Base-by-base conservation (phyloP, 257 asterid genomes). In the Lycium ferocissimum region DNA sequence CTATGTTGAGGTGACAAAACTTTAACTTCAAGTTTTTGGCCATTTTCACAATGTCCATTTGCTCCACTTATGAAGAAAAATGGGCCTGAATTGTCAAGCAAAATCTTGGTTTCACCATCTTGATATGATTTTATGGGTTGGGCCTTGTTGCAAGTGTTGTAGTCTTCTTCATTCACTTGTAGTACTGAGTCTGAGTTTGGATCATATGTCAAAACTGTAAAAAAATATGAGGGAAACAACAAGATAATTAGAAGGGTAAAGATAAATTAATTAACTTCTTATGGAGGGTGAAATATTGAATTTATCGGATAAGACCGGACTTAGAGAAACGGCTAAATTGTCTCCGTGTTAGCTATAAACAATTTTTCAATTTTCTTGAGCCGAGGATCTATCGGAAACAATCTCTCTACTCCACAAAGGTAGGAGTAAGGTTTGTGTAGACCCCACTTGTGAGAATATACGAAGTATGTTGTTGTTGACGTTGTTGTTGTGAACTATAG, bases 51-150 rank as follows among this genome's bases (percentile, higher is more conserved):
- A 78, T 92, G 95, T 3, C 90, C 97, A 4, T 90, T 81, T 10
- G 90, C 93, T 2, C 97, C 98, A 87, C 98, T 93, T 33, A 95
- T 89, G 89, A 92, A 93, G 89, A 72, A 95, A 56, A 87, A 90
- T 1, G 88, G 83, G 1, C 97, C 97, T 10, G 95, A 89, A 37
- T 54, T 87, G 13, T 88, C 84, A 0, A 95, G 84, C 38, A 58
- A 57, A 20, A 93, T 83, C 14, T 20, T 83, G 59, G 97, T 91
- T 37, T 89, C 78, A 12, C 93, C 95, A 8, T 90, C 94, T 17
- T 70, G 22, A 88, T 84, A 87, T 3, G 91, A 73, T 81, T 86
- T 89, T 3, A 90, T 79, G 14, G 98, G 94, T 5, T 79, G 85
- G 6, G 85, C 56, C 26, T 1, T 88, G 84, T 86, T 89, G 92